phyloP scores from a whole-genome alignment of 768 basidiomycete genomes.

The Kwoniella bestiolae region DNA sequence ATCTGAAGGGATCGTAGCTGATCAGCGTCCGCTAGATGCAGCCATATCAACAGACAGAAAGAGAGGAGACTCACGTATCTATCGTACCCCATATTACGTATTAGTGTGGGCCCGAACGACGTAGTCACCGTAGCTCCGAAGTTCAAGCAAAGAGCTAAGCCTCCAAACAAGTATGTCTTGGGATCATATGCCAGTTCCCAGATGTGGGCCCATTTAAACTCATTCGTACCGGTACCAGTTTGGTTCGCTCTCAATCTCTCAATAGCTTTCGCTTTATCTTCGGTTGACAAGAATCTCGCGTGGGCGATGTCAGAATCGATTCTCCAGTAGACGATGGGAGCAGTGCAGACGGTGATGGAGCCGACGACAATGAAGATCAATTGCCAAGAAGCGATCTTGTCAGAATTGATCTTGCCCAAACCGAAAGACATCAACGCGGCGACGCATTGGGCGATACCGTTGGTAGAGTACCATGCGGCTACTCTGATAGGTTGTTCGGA shows the following conservation, averaged over 20 bases:
- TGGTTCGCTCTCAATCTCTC: conserved; percentile 42
- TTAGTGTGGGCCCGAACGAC: conserved; percentile 42
- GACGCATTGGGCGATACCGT: conserved; percentile 36
- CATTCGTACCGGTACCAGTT: conserved; percentile 39
- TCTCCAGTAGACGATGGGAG: conserved; percentile 29
- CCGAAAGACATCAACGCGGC: conserved; percentile 12
- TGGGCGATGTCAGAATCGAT: conserved; percentile 30
- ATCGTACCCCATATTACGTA: conserved; percentile 35
- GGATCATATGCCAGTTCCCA: conserved; percentile 35
- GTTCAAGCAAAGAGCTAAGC: conserved; percentile 19
- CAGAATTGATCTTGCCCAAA: conserved; percentile 35
- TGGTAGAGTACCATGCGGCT: conserved; percentile 50
- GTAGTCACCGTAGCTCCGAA: conserved; percentile 30
- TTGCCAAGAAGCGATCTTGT: conserved; percentile 32
- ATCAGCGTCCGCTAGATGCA: too few species aligned
- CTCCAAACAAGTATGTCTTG: conserved; percentile 33
- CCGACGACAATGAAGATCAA: conserved; percentile 42
- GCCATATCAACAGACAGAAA: too few species aligned
- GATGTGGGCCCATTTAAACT: conserved; percentile 40
- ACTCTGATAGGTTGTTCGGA: conserved; percentile 49
- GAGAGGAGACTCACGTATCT: conserved; percentile 28
- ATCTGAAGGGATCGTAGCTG: conserved; percentile 35
- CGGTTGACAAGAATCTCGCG: conserved; percentile 30
- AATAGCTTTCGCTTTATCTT: conserved; percentile 33
- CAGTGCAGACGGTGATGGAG: conserved; percentile 32